Base-by-base conservation (phyloP, 306 rosid genomes). In the Lablab purpureus region DNA sequence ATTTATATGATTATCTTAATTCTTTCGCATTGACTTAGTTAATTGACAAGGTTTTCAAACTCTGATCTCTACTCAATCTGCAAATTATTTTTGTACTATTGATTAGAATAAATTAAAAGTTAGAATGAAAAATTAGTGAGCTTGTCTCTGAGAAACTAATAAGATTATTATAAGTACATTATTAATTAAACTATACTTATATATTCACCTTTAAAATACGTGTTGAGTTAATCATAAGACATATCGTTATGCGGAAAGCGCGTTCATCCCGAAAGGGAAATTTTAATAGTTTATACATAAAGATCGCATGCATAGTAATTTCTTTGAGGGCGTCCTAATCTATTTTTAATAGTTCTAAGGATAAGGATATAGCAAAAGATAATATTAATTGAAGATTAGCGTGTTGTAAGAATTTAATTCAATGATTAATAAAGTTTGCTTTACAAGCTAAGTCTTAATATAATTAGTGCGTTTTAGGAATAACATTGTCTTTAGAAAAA, bases 381-480 rank as follows among this genome's bases (percentile, higher is more conserved):
- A 10, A 41, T 41, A 40, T 2, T 40, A 40, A 10, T 40, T 40
- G 49, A 43, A 11, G 15, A 11, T 12, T 10, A 43, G 4, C 12
- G 25, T 2, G 10, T 18, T 54, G 19, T 56, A 56, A 23, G 7
- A 56, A 56, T 56, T 56, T 56, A 56, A 56, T 56, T 52, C 9
- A 9, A 52, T 52, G 60, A 19, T 52, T 21, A 9, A 19, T 19
- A 6, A 7, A 21, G 28, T 7, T 52, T 19, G 1, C 14, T 52
- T 52, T 52, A 9, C 13, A 52, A 52, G 60, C 60, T 52, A 52
- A 52, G n/a, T n/a, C n/a, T n/a, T n/a, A n/a, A n/a, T n/a, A n/a
- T n/a, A n/a, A n/a, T n/a, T n/a, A n/a, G n/a, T n/a, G n/a, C n/a
- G n/a, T n/a, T n/a, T n/a, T n/a, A n/a, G n/a, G n/a, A n/a, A n/a